Evolutionary conservation across 2,329 filamentous ascomycete genomes (phyloP), one percentile per base, ranked within the genome.

Genomic region (Allantophomopsis cytisporea): DNA sequence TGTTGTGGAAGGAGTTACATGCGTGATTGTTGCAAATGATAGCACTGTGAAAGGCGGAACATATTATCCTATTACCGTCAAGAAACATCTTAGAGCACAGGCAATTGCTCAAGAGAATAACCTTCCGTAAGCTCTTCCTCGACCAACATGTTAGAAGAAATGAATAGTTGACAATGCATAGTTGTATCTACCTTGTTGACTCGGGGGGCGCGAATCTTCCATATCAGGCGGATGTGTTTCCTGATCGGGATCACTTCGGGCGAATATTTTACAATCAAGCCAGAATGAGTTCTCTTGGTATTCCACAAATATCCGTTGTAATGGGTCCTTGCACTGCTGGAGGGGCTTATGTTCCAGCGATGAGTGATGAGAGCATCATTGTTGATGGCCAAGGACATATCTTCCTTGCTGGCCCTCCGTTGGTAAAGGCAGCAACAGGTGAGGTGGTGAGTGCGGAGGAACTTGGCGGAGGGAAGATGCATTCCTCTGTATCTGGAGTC

Each of bases 181-280:
- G 72, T 32, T 96, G 89, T 60, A 84, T 98, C 57, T 98, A 96
- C 62, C 72, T 98, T 17, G 91, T 96, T 41, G 89, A 98, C 58
- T 94, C 87, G 5, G 89, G 91, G 36, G 89, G 89, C 47, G 91
- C 88, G 42, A 95, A 96, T 59, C 73, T 98, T 14, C 91, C 88
- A 12, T 83, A 95, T 54, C 89, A 98, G 62, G 82, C 88, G 31
- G 85, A 95, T 55, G 89, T 96, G 41, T 96, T 98, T 59, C 91
- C 89, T 1, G 89, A 96, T 59, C 73, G 80, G 47, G 86, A 95
- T 40, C 89, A 96, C 60, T 96, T 98, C 56, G 55, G 89, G 30
- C 84, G 89, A 48, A 94, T 96, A 57, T 98, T 98, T 68, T 98
- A 83, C 69, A 95, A 98, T 63, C 89, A 98, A 61, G 89, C 91